Evolutionary conservation across 768 basidiomycete genomes (phyloP), one percentile per base, ranked within the genome.

Genomic region (Paxillus ammoniavirescens): DNA sequence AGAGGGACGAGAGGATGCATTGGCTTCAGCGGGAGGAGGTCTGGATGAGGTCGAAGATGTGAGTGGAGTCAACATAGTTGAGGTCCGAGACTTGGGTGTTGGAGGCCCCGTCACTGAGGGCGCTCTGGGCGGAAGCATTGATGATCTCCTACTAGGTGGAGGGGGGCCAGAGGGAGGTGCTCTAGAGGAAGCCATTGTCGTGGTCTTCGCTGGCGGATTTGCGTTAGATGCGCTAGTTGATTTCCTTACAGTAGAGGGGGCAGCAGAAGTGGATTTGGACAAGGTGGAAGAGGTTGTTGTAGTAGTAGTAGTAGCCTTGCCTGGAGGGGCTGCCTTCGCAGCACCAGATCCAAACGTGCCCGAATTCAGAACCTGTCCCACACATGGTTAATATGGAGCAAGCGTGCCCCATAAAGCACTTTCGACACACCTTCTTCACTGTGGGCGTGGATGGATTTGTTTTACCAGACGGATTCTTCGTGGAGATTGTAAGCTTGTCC

Each of bases 371-470:
- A 85, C 78, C 87, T 89, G 65, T 33, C 37, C 58, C 59, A 50
- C 55, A 61, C 58, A 67, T 63, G 65, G 61, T 62, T 55, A 60
- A 65, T 56, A 63, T 62, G 52, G 61, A 62, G 50, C 26, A 60
- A 59, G 37, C 59, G 46, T 56, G 58, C 47, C 52, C 53, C 26
- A 53, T 42, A 54, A 56, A 55, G 57, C 57, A 57, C 42, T 52
- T 49, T 52, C 23, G 49, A 71, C 75, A 53, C 57, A 86, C 90
- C 80, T 86, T 90, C 75, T 87, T 91, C 44, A 84, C 84, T 9
- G 77, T 67, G 51, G 82, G 77, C 17, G 83, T 80, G 40, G 80
- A 70, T 33, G 82, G 76, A 59, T 71, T 77, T 21, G 74, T 54
- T 71, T 82, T 87, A 47, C 68, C 71, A 23, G 74, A 61, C 40